Percentiles rank a stretch among this genome's conserved stretches.
These are phyloP conservation scores for Mikania micrantha DNA, from an alignment of 129 eudicot species.

Conservation along the genomic window DNA sequence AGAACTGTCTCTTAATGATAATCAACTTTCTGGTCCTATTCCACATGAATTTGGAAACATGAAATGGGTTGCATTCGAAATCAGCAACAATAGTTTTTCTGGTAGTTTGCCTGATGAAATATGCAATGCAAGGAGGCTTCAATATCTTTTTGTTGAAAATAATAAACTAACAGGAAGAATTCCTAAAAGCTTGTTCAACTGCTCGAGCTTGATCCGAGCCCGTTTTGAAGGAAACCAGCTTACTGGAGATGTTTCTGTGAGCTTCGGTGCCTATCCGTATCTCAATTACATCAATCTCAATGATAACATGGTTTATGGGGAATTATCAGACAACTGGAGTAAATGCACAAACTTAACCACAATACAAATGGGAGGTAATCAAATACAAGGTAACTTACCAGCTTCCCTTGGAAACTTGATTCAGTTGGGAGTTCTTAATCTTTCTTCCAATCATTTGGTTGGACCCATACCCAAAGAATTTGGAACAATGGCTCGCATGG, in stretches of 20 bases:
- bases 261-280: slow-evolving; percentile 38
- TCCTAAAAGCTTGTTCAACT: slow-evolving; percentile 22
- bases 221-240: slow-evolving; percentile 32
- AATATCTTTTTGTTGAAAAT: not conserved
- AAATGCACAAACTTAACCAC: slow-evolving; percentile 25
- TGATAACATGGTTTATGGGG: slow-evolving; percentile 31
- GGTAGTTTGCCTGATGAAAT: slow-evolving; percentile 39
- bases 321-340: slow-evolving; percentile 37
- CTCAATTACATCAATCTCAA: slow-evolving; percentile 20
- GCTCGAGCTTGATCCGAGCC: slow-evolving; percentile 28
- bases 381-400: slow-evolving; percentile 24
- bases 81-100: slow-evolving; percentile 13
- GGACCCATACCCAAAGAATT: slow-evolving; percentile 20
- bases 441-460: slow-evolving; percentile 21
- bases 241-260: slow-evolving; percentile 31
- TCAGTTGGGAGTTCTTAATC: slow-evolving; percentile 7
- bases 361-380: slow-evolving; percentile 9
- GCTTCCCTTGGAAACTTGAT: slow-evolving; percentile 12
- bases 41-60: slow-evolving; percentile 3
- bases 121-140: slow-evolving; percentile 22
- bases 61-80: not conserved
- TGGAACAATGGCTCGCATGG: not conserved
- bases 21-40: not conserved
- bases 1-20: not conserved
- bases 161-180: slow-evolving; percentile 13